phyloP scores from a whole-genome alignment of 805 yeast species.

The Metschnikowia drakensbergensis region DNA sequence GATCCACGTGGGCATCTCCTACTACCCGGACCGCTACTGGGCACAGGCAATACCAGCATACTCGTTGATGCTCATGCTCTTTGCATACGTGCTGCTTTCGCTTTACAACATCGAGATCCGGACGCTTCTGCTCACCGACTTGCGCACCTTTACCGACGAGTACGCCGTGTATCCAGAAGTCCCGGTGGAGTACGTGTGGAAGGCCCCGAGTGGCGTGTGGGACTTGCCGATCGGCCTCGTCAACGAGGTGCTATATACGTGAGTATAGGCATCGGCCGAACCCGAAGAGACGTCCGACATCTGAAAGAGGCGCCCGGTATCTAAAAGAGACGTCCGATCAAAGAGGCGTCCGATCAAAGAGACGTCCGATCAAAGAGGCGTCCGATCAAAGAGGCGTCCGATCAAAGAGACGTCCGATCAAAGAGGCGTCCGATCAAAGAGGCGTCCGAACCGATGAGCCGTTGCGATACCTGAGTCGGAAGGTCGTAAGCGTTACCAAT shows the following conservation, averaged over 20 bases:
- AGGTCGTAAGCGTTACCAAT: too few relatives aligned
- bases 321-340: too few relatives aligned
- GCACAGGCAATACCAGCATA: conserved; percentile 73
- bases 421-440: too few relatives aligned
- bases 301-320: too few relatives aligned
- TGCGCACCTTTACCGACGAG: conserved; percentile 67
- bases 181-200: conserved; percentile 41
- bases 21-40: conserved; percentile 92
- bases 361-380: too few relatives aligned
- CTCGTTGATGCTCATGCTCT: conserved; percentile 66
- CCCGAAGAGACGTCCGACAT: too few relatives aligned
- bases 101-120: conserved; percentile 73
- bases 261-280: neutral
- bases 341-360: too few relatives aligned
- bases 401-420: too few relatives aligned
- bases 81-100: conserved; percentile 64
- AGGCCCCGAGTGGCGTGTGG: conserved; percentile 78
- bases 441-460: too few relatives aligned
- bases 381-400: too few relatives aligned
- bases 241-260: conserved; percentile 55
- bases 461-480: too few relatives aligned
- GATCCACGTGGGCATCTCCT: conserved; percentile 52
- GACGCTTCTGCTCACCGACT: conserved; percentile 55
- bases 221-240: conserved; percentile 76
- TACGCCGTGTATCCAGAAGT: conserved; percentile 38